Conservation (phyloP, 257 asterid species). For the Ligustrum vulgare region DNA sequence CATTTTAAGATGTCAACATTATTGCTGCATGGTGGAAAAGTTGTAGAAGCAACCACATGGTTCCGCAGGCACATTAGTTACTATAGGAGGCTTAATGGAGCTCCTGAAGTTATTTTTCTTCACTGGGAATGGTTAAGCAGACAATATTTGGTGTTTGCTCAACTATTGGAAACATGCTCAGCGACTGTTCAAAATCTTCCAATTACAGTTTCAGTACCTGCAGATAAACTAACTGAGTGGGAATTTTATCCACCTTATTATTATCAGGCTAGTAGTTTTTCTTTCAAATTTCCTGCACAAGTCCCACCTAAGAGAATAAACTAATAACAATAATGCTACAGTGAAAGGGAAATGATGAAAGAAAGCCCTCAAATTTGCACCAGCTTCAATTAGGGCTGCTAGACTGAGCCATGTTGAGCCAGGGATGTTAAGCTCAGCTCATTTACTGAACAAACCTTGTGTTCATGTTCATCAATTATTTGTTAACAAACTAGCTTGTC, state of each 20-base stretch:
- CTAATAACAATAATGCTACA: not conserved
- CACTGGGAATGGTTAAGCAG: conserved; percentile 99
- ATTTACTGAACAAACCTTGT: not conserved
- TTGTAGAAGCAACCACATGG: conserved; percentile 81
- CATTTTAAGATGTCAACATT: conserved; percentile 85
- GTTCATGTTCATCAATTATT: not conserved
- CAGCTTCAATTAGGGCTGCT: not conserved
- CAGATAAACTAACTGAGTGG: conserved; percentile 81
- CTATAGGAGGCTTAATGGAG: conserved; percentile 73
- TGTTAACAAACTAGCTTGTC: not conserved
- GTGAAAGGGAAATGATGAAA: not conserved
- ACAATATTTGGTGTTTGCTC: conserved; percentile 85
- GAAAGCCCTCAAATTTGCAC: not conserved
- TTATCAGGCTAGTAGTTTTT: conserved; percentile 57
- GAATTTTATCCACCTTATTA: conserved; percentile 86
- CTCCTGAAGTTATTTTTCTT: conserved; percentile 71
- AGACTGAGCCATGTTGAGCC: not conserved
- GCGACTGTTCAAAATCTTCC: conserved; percentile 45
- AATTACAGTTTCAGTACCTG: conserved; percentile 44
- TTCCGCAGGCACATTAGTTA: conserved; percentile 72
- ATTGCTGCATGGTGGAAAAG: conserved; percentile 89
- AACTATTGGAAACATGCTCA: conserved; percentile 84
- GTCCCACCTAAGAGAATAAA: not conserved
- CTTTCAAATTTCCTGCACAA: conserved; percentile 3
- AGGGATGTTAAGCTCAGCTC: not conserved